These are phyloP conservation scores for Urostyla sp. DNA, from an alignment of 73 alveolate species.

Conservation along the genomic window DNA sequence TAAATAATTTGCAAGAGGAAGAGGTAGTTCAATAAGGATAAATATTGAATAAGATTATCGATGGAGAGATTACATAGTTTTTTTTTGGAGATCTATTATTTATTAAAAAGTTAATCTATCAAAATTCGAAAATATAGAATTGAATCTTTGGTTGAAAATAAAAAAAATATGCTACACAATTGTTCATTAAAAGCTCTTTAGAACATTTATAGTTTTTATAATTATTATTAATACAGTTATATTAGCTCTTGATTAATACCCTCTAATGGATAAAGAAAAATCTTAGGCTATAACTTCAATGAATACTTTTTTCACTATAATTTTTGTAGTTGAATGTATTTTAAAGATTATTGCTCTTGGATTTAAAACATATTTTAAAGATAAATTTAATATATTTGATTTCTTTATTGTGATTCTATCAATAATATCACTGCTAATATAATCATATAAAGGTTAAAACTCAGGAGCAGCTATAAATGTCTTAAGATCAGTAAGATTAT, in stretches of 20 bases:
- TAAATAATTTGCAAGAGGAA: too few relatives aligned
- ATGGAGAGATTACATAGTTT: too few relatives aligned
- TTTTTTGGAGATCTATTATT: too few relatives aligned
- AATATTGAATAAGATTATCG: too few relatives aligned
- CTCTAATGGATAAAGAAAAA: slow-evolving; percentile 29
- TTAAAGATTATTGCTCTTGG: slow-evolving; percentile 79
- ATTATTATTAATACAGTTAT: slow-evolving; percentile 67
- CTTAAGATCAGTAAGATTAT: slow-evolving; percentile 77
- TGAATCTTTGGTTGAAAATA: background rate
- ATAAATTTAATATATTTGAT: slow-evolving; percentile 81
- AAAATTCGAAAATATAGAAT: background rate
- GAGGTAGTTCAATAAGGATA: too few relatives aligned
- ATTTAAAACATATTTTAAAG: slow-evolving; percentile 69
- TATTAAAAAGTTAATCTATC: too few relatives aligned
- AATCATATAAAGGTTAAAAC: slow-evolving; percentile 26
- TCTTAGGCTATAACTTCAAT: background rate
- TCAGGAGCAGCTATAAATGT: slow-evolving; percentile 77
- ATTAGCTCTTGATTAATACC: slow-evolving; percentile 67
- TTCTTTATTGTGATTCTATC: slow-evolving; percentile 65
- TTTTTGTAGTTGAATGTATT: slow-evolving; percentile 74
- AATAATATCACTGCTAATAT: slow-evolving; percentile 57
- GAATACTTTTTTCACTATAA: slow-evolving; percentile 35
- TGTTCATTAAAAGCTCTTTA: background rate
- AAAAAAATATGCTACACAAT: background rate
- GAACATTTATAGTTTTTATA: slow-evolving; percentile 19